phyloP scores from a whole-genome alignment of 805 yeast genomes.

The Zygoascus flipseniorum region DNA sequence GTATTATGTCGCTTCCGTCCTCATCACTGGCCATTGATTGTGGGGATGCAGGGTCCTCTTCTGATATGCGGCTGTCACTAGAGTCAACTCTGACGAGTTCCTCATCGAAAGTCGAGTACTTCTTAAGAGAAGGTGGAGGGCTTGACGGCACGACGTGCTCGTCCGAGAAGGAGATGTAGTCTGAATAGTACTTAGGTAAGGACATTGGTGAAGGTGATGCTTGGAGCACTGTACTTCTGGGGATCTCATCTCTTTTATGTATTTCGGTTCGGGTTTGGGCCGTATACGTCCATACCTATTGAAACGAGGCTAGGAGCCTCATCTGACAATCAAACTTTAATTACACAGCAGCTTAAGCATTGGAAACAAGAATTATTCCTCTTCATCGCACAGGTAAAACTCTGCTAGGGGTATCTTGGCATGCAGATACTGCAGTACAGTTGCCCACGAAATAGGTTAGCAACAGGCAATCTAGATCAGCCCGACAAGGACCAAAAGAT shows the following conservation, averaged over 20 bases:
- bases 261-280: neutral
- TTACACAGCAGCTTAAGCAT: neutral
- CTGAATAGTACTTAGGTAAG: neutral
- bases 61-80: neutral
- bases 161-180: neutral
- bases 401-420: neutral
- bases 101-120: neutral
- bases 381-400: neutral
- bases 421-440: neutral
- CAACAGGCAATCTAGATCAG: too few relatives aligned
- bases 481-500: too few relatives aligned
- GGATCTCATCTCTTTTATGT: neutral
- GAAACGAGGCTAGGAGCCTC: neutral
- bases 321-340: neutral
- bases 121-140: neutral
- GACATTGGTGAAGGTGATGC: neutral
- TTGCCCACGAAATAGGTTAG: neutral
- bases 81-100: neutral
- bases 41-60: neutral
- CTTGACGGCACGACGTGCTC: neutral
- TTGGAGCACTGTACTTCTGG: neutral
- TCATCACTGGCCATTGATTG: neutral
- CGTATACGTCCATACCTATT: neutral
- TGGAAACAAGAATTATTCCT: neutral
- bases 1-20: neutral